Evolutionary conservation across 768 basidiomycete species (phyloP), one percentile per base, ranked within the genome.

Genomic region (Tricholoma hemisulphureum): DNA sequence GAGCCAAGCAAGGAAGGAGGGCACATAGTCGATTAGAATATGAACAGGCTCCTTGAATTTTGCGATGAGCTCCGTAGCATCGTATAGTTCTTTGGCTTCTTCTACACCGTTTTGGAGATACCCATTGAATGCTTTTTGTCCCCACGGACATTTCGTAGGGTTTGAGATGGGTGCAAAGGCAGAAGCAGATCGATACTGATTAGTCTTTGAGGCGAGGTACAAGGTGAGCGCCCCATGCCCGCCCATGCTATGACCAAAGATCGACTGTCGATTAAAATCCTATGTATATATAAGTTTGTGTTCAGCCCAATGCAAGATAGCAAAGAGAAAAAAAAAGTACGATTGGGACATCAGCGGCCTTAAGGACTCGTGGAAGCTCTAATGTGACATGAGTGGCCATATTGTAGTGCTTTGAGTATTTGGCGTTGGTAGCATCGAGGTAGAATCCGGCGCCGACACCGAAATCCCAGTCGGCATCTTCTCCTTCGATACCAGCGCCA

Each of bases 401-500:
- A 71, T 89, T 90, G 70, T 95, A 95, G 70, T 91, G 77, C 65
- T 81, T 83, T 23, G 85, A 72, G 68, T 82, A 93, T 67, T 83
- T 83, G 6, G 84, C 79, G 58, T 84, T 80, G 2, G 93, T 97
- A 3, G 96, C 96, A 68, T 97, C 87, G 63, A 99, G 71, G 73
- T 99, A 98, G 77, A 98, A 99, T 32, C 97, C 96, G 45, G 97
- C 97, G 74, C 95, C 93, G 24, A 87, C 88, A 37, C 95, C 95
- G 71, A 97, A 94, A 65, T 96, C 91, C 93, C 92, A 96, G 69
- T 85, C 80, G 55, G 80, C 78, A 32, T 86, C 81, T 75, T 95
- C 94, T 46, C 89, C 92, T 51, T 87, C 84, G 57, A 93, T 80
- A 16, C 87, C 89, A 16, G 96, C 95, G 4, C 95, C 95, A 34